These are phyloP conservation scores for Immersiella caudata DNA, from an alignment of 495 filamentous ascomycete species.

Conservation along the genomic window DNA sequence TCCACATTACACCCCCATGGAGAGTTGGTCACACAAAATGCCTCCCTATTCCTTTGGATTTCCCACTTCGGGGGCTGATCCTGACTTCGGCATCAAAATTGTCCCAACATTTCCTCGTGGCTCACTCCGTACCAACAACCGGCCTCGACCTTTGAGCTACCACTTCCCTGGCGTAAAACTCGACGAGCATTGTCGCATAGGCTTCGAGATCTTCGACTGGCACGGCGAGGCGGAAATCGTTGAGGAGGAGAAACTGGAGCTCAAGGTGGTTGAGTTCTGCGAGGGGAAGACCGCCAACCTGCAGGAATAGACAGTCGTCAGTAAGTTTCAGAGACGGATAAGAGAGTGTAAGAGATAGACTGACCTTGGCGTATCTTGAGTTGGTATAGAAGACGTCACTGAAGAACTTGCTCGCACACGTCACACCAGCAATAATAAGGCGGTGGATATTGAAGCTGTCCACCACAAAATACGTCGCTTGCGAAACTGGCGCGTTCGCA, in stretches of 20 bases:
- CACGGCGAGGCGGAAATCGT: slow-evolving; percentile 94
- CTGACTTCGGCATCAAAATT: neutral
- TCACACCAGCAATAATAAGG: slow-evolving; percentile 95
- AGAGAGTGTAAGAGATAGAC: slow-evolving; percentile 16
- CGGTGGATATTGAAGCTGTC: slow-evolving; percentile 99
- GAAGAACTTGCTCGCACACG: slow-evolving; percentile 99
- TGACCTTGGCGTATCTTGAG: slow-evolving; percentile 97
- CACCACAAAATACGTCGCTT: slow-evolving; percentile 82
- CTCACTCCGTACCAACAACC: slow-evolving; percentile 5
- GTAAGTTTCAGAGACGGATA: slow-evolving; percentile 8
- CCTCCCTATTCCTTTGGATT: too few relatives aligned
- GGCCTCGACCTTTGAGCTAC: slow-evolving; percentile 57
- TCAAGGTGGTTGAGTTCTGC: slow-evolving; percentile 96
- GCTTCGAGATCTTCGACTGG: slow-evolving; percentile 95
- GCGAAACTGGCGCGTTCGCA: slow-evolving; percentile 26
- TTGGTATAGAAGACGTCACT: slow-evolving; percentile 99
- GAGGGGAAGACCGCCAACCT: slow-evolving; percentile 98
- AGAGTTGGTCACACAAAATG: too few relatives aligned
- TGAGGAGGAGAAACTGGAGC: slow-evolving; percentile 92
- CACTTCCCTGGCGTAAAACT: slow-evolving; percentile 95
- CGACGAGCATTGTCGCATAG: slow-evolving; percentile 98
- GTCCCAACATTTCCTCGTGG: neutral
- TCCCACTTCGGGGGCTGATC: neutral
- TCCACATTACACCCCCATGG: too few relatives aligned
- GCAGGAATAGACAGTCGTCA: slow-evolving; percentile 1